Evolutionary conservation across 2,329 filamentous ascomycete genomes (phyloP).

Genomic region (Raffaelea ambrosiae): DNA sequence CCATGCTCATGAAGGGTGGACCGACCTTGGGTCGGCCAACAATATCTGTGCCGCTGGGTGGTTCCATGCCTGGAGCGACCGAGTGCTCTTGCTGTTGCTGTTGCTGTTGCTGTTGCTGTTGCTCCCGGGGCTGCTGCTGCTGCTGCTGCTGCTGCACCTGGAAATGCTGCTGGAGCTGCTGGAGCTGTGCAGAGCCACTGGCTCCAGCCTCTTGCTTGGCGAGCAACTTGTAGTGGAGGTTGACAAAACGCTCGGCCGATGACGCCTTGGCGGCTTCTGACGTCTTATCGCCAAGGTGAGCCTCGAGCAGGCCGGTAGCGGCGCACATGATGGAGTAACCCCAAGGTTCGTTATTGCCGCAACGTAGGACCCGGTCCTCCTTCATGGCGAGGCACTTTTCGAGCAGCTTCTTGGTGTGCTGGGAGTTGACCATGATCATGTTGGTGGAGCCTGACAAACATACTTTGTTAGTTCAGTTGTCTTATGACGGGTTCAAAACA

Average conservation of each 20-base stretch:
- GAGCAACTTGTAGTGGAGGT: constrained; percentile 47
- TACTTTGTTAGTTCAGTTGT: constrained; percentile 18
- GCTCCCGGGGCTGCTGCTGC: not conserved
- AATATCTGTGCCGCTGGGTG: constrained; percentile 6
- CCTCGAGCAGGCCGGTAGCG: constrained; percentile 49
- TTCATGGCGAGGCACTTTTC: constrained; percentile 54
- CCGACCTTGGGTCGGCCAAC: constrained; percentile 15
- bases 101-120: not conserved
- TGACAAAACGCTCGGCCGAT: constrained; percentile 51
- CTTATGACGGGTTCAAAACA: not conserved
- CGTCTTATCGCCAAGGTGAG: constrained; percentile 49
- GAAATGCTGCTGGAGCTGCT: not conserved
- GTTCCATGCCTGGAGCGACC: not conserved
- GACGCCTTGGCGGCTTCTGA: constrained; percentile 48
- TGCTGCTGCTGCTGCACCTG: not conserved
- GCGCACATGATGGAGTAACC: constrained; percentile 57
- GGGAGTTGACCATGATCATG: constrained; percentile 54
- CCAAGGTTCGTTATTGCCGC: constrained; percentile 57
- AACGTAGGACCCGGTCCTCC: constrained; percentile 51
- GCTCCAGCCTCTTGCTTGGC: constrained; percentile 40
- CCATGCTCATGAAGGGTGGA: constrained; percentile 10
- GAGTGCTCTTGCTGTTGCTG: constrained; percentile 2
- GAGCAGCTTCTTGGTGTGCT: constrained; percentile 51
- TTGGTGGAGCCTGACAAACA: constrained; percentile 43
- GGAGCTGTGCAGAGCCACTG: constrained; percentile 1